Evolutionary conservation across 108 stramenopile genomes (phyloP).

Genomic region (Skeletonema marinoi): DNA sequence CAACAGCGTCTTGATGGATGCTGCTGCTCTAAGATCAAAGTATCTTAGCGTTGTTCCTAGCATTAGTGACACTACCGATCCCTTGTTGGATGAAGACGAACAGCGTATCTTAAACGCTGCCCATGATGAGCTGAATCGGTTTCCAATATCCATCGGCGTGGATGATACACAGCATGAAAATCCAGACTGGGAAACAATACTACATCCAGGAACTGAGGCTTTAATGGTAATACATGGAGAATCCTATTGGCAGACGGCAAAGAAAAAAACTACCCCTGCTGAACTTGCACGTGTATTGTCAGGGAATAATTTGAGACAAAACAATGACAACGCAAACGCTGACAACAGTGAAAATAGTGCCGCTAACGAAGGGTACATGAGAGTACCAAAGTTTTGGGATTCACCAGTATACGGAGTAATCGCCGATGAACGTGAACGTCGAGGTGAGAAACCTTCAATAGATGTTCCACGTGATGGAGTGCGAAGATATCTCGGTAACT

Average conservation of each 20-base stretch:
- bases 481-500: constrained; percentile 72
- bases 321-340: not conserved
- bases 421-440: constrained; percentile 31
- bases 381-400: constrained; percentile 56
- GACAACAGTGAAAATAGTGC: not conserved
- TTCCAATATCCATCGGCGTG: constrained; percentile 34
- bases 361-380: constrained; percentile 29
- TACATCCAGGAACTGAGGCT: constrained; percentile 43
- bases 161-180: constrained; percentile 9
- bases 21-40: not conserved
- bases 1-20: not conserved
- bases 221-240: constrained; percentile 19
- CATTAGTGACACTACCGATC: not conserved
- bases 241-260: not conserved
- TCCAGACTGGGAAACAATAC: constrained; percentile 37
- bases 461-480: constrained; percentile 25
- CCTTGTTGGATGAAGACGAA: constrained; percentile 12
- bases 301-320: constrained; percentile 2
- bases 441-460: not conserved
- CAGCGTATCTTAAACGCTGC: constrained; percentile 8
- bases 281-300: constrained; percentile 19
- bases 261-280: not conserved
- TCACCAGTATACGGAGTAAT: constrained; percentile 30
- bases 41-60: not conserved
- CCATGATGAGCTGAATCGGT: constrained; percentile 22